A percentile compares a stretch with the other conserved stretches of the same genome.
These are phyloP conservation scores for Hamigera avellanea DNA, from an alignment of 495 filamentous ascomycete genomes.

Conservation along the genomic window DNA sequence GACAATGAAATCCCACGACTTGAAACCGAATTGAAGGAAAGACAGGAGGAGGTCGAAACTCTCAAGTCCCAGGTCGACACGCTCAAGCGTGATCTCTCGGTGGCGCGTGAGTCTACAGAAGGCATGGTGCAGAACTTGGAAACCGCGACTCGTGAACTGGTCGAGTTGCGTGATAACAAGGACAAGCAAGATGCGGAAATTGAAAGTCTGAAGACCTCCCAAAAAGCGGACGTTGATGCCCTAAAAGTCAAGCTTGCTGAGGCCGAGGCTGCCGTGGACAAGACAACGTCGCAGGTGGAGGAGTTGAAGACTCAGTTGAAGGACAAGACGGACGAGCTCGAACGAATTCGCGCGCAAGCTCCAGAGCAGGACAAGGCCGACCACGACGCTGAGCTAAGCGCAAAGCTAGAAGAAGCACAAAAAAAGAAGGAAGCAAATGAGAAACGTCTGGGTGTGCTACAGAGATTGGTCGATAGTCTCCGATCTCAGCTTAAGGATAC, in stretches of 20 bases:
- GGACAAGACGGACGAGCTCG: slow-evolving; percentile 40
- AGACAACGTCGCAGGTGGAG: slow-evolving; percentile 34
- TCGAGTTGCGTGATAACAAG: slow-evolving; percentile 43
- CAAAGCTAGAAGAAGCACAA: slow-evolving; percentile 21
- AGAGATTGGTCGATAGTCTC: slow-evolving; percentile 40
- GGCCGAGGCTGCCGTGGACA: slow-evolving; percentile 32
- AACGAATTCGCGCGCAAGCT: slow-evolving; percentile 32
- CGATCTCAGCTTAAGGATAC: slow-evolving; percentile 37
- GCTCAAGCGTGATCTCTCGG: slow-evolving; percentile 39
- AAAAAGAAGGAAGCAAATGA: slow-evolving; percentile 34
- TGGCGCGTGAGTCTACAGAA: slow-evolving; percentile 52
- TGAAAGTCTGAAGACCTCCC: slow-evolving; percentile 21
- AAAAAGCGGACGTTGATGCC: slow-evolving; percentile 26
- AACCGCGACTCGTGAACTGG: slow-evolving; percentile 45
- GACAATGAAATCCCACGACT: slow-evolving; percentile 62
- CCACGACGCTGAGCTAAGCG: slow-evolving; percentile 27
- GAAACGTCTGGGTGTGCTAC: slow-evolving; percentile 39
- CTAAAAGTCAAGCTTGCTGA: slow-evolving; percentile 27
- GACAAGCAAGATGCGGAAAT: slow-evolving; percentile 41
- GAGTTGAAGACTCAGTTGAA: slow-evolving; percentile 45
- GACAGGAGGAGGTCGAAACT: slow-evolving; percentile 52
- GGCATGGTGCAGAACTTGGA: slow-evolving; percentile 53
- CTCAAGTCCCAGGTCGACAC: slow-evolving; percentile 52
- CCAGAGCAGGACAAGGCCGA: slow-evolving; percentile 26
- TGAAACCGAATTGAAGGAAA: slow-evolving; percentile 46